Percentiles rank a stretch among this genome's conserved stretches.
These are phyloP conservation scores for Dictyophora rubrovolvata DNA, from an alignment of 768 basidiomycete species.

Conservation along the genomic window DNA sequence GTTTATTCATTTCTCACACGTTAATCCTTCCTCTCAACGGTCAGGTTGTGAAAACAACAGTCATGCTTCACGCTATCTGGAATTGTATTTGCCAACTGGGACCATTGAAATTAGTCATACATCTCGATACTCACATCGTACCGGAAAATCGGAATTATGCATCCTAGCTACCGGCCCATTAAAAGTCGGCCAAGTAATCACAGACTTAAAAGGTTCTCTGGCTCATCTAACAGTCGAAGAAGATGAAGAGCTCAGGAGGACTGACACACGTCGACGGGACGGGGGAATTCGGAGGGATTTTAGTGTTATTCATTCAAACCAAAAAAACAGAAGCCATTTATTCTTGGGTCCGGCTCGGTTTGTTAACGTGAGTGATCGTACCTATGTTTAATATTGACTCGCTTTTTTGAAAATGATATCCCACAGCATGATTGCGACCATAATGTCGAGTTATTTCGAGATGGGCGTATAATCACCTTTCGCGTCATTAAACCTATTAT, in stretches of 20 bases:
- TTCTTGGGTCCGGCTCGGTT: slow-evolving; percentile 88
- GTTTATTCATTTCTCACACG: slow-evolving; percentile 6
- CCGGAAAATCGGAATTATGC: slow-evolving; percentile 83
- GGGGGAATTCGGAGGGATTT: slow-evolving; percentile 68
- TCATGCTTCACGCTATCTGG: slow-evolving; percentile 82
- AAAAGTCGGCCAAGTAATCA: slow-evolving; percentile 59
- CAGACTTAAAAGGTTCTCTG: slow-evolving; percentile 87
- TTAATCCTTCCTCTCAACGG: slow-evolving; percentile 18
- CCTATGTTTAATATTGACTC: background rate
- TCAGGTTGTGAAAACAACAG: slow-evolving; percentile 28
- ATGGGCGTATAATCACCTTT: slow-evolving; percentile 85
- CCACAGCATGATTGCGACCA: slow-evolving; percentile 80
- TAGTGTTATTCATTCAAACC: slow-evolving; percentile 84
- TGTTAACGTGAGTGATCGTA: slow-evolving; percentile 60
- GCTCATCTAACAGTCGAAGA: slow-evolving; percentile 80
- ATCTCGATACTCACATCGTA: slow-evolving; percentile 75
- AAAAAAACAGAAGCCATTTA: slow-evolving; percentile 86
- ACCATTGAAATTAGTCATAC: slow-evolving; percentile 85
- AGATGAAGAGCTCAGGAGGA: slow-evolving; percentile 77
- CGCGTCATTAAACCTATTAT: slow-evolving; percentile 68
- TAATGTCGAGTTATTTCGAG: slow-evolving; percentile 81
- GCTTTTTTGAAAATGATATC: slow-evolving; percentile 15
- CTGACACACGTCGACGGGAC: slow-evolving; percentile 55
- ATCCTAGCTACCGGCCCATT: slow-evolving; percentile 73
- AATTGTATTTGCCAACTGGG: slow-evolving; percentile 74